Percentiles rank a stretch among this genome's conserved stretches.
phyloP scores from a whole-genome alignment of 495 filamentous ascomycete species.

The Penicillium roqueforti region DNA sequence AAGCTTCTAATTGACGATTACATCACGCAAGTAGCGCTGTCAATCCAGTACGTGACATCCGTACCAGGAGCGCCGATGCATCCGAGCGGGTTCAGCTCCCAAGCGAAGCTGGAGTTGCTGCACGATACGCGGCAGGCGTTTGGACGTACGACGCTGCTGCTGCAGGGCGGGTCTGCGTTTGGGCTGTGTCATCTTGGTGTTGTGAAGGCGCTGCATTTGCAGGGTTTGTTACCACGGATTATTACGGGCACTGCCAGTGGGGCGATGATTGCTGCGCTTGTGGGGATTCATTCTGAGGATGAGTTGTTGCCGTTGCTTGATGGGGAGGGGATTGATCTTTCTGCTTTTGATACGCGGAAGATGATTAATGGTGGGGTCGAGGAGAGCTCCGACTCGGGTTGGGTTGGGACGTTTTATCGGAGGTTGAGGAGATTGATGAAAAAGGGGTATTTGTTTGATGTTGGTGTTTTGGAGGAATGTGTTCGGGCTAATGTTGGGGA shows the following conservation, averaged over 20 bases:
- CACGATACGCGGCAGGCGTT: conserved; percentile 90
- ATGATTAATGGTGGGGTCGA: conserved; percentile 12
- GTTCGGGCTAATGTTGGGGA: conserved; percentile 83
- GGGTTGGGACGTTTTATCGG: conserved; percentile 55
- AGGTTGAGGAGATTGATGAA: conserved; percentile 60
- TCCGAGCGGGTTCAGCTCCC: conserved; percentile 63
- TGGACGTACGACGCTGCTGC: conserved; percentile 76
- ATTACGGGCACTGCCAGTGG: conserved; percentile 90
- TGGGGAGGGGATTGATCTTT: conserved; percentile 77
- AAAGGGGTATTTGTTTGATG: conserved; percentile 82
- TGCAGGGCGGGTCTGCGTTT: conserved; percentile 91
- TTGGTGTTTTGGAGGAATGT: conserved; percentile 76
- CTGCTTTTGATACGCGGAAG: conserved; percentile 58
- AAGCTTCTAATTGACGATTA: conserved; percentile 92
- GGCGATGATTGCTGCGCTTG: conserved; percentile 84
- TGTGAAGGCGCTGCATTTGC: conserved; percentile 78
- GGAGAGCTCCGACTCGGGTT: conserved; percentile 27
- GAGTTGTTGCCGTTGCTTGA: conserved; percentile 73
- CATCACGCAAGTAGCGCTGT: conserved; percentile 74
- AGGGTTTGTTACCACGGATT: conserved; percentile 82
- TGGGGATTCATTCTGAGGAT: conserved; percentile 84
- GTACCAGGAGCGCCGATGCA: conserved; percentile 58
- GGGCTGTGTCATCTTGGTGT: conserved; percentile 89
- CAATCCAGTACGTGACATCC: conserved; percentile 71
- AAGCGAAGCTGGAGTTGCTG: conserved; percentile 81